Base-by-base conservation (phyloP, 495 filamentous ascomycete species). In the Podospora didyma region DNA sequence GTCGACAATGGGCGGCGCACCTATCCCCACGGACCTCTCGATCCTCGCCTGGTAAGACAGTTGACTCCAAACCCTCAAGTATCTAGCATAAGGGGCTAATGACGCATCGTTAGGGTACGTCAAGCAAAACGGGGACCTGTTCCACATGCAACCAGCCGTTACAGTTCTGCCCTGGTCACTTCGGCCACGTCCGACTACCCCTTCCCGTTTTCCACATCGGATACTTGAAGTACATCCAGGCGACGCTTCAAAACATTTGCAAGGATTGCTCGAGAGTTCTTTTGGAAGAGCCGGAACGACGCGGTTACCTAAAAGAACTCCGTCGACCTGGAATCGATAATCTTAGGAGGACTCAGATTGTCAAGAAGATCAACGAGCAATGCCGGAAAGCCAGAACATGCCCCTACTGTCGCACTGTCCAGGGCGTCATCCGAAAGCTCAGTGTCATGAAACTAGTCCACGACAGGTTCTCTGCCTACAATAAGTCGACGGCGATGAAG, bases 171-270 rank as follows among this genome's bases (percentile, higher is more conserved):
- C 92, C 92, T 59, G 94, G 94, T 22, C 94, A 98, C 72, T 98
- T 97, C 59, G 94, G 94, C 41, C 88, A 96, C 72, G 85, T 97
- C 56, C 82, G 86, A 67, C 81, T 98, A 20, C 89, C 92, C 7
- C 79, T 98, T 11, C 94, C 94, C 5, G 88, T 88, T 24, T 96
- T 97, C 62, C 94, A 97, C 66, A 89, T 97, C 59, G 94, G 94
- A 54, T 98, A 96, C 64, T 86, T 97, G 64, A 92, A 89, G 64
- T 87, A 92, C 59, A 89, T 93, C 42, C 90, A 95, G 56, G 82
- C 83, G 17, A 91, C 96, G 45, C 77, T 97, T 34, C 90, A 96
- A 66, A 86, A 90, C 59, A 92, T 98, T 60, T 98, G 94, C 84
- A 98, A 98, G 73, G 80, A 83, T 50, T 93, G 89, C 67, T 78